Evolutionary conservation across 495 filamentous ascomycete genomes (phyloP).

Genomic region (Hyaloscypha bicolor): DNA sequence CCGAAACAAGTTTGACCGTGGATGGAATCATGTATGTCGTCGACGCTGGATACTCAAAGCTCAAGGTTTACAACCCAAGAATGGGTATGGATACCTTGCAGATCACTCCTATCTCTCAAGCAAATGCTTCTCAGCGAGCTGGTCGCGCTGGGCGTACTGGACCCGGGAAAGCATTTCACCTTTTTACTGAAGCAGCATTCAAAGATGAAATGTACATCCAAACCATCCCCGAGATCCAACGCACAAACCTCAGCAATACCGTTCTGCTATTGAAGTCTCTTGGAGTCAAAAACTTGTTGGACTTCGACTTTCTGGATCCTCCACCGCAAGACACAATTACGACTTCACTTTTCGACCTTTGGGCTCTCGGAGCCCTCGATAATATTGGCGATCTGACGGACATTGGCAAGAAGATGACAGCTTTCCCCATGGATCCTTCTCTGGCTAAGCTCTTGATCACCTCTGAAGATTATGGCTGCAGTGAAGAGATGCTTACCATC

Average conservation of each 20-base stretch:
- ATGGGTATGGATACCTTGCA: conserved; percentile 99
- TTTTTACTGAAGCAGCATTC: conserved; percentile 94
- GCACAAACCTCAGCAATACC: conserved; percentile 93
- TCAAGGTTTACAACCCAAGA: conserved; percentile 97
- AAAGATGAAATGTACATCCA: conserved; percentile 97
- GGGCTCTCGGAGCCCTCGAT: conserved; percentile 92
- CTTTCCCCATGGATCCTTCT: conserved; percentile 95
- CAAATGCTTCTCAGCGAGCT: conserved; percentile 91
- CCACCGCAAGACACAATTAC: conserved; percentile 98
- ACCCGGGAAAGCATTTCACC: conserved; percentile 90
- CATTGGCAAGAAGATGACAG: conserved; percentile 90
- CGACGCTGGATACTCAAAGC: conserved; percentile 92
- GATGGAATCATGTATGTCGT: conserved; percentile 99
- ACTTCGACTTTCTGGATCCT: conserved; percentile 99
- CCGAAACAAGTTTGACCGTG: conserved; percentile 96
- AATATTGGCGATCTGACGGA: conserved; percentile 91
- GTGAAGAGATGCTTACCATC: conserved; percentile 97
- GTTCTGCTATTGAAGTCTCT: conserved; percentile 93
- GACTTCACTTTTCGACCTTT: conserved; percentile 96
- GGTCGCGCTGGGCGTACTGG: conserved; percentile 94
- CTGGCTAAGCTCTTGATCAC: conserved; percentile 94
- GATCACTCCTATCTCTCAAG: conserved; percentile 97
- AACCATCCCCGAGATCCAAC: conserved; percentile 97
- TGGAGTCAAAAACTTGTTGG: conserved; percentile 90
- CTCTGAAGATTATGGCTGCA: conserved; percentile 82